Base-by-base conservation (phyloP, 352 stramenopile genomes). In the Phytophthora cryptogea region DNA sequence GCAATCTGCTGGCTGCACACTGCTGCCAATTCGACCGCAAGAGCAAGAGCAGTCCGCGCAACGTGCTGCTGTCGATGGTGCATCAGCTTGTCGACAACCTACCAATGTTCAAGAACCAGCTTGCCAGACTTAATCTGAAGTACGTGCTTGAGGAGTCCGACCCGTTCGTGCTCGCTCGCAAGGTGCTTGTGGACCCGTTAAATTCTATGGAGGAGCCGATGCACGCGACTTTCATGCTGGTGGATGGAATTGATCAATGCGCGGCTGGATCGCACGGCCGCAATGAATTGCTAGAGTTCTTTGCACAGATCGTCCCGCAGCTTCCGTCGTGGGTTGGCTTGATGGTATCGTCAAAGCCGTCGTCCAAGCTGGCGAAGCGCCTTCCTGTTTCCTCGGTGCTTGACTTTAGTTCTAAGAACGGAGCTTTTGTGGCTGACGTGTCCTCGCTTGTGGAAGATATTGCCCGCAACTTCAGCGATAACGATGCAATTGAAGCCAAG, bases 81-180 rank as follows among this genome's bases (percentile, higher is more conserved):
- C 84, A 90, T 56, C 86, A 95, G 56, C 51, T 95, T n/a, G 72
- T 89, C 17, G 54, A 70, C 10, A 78, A 68, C n/a, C 40, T 92
- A 20, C 82, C 83, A 13, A 56, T 42, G 32, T 95, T 90, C 68
- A 92, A 95, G 69, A 85, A 83, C 54, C 86, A 95, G 52, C 69
- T 95, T 37, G 83, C 83, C 8, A 68, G 86, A 44, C 74, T 95
- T 10, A 95, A 95, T 46, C 71, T 95, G 13, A 76, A 76, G 49
- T 95, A 95, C 61, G 81, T 93, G 26, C 60, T 93, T 14, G 76
- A 93, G 59, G 86, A 95, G 54, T 68, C 78, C 7, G 84, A 95
- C 54, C 63, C 80, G 20, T 49, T 87, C 9, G 74, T 83, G 9
- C 71, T 95, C 17, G 82, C 86, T 6, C 59, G 57, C 8, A 95